Conservation (phyloP, 2,329 filamentous ascomycete species). For the Trichophyton equinum region DNA sequence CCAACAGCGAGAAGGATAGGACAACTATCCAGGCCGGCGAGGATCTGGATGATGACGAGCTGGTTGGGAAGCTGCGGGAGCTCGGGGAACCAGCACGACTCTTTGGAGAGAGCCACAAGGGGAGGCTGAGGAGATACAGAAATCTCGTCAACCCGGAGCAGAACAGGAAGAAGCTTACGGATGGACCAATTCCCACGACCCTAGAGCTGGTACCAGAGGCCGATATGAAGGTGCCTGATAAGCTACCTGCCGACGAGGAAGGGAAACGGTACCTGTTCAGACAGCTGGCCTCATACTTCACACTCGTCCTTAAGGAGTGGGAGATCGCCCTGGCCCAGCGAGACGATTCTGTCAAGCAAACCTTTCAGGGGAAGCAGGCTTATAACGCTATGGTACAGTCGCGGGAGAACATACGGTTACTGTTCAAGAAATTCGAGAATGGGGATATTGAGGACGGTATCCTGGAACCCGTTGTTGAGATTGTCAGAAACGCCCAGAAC, state of each 20-base stretch:
- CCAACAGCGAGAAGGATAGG: slow-evolving; percentile 30
- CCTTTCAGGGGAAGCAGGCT: slow-evolving; percentile 68
- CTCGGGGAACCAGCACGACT: slow-evolving; percentile 61
- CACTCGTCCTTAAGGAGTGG: slow-evolving; percentile 87
- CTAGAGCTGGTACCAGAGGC: slow-evolving; percentile 67
- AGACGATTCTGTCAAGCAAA: slow-evolving; percentile 48
- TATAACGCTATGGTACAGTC: slow-evolving; percentile 77
- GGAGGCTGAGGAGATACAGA: slow-evolving; percentile 57
- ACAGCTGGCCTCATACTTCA: slow-evolving; percentile 90
- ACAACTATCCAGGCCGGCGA: slow-evolving; percentile 22
- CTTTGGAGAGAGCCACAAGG: slow-evolving; percentile 69
- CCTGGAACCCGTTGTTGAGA: slow-evolving; percentile 73
- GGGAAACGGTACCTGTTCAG: slow-evolving; percentile 63
- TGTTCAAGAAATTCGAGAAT: slow-evolving; percentile 82
- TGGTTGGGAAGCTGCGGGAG: slow-evolving; percentile 54
- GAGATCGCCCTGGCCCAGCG: slow-evolving; percentile 57
- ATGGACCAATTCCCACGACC: slow-evolving; percentile 77
- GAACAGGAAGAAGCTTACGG: slow-evolving; percentile 38
- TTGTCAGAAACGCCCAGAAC: slow-evolving; percentile 80
- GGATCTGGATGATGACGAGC: slow-evolving; percentile 45
- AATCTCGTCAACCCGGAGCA: slow-evolving; percentile 41
- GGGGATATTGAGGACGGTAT: slow-evolving; percentile 66
- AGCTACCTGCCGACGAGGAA: slow-evolving; percentile 50
- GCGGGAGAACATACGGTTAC: slow-evolving; percentile 71
- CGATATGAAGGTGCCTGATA: slow-evolving; percentile 69